phyloP scores from a whole-genome alignment of 2,329 filamentous ascomycete genomes.

The Plenodomus tracheiphilus region DNA sequence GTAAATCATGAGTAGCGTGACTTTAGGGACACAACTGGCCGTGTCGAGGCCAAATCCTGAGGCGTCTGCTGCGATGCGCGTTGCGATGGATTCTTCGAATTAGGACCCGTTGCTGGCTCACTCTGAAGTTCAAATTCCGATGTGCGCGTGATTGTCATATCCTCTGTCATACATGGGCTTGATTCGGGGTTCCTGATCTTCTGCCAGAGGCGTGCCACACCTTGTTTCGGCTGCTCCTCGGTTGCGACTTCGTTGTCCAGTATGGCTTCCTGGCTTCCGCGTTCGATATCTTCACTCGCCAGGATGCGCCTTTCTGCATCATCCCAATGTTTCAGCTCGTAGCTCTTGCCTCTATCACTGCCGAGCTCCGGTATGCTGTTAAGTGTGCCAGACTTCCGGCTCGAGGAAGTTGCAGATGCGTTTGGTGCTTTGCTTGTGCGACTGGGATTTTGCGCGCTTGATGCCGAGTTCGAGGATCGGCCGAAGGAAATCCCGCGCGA shows the following conservation, averaged over 20 bases:
- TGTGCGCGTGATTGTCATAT: conserved; percentile 26
- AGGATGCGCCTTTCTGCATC: conserved; percentile 7
- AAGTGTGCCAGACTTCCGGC: conserved; percentile 16
- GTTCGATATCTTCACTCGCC: not conserved
- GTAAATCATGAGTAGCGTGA: not conserved
- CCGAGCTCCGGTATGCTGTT: conserved; percentile 14
- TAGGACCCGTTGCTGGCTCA: conserved; percentile 8
- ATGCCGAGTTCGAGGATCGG: conserved; percentile 1
- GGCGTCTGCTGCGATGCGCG: not conserved
- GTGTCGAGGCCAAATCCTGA: not conserved
- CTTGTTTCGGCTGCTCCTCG: not conserved
- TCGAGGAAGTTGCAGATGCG: conserved; percentile 13
- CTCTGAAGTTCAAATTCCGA: conserved; percentile 21
- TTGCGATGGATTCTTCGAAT: not conserved
- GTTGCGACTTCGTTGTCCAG: conserved; percentile 3
- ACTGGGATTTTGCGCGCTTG: conserved; percentile 8
- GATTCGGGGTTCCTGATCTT: conserved; percentile 10
- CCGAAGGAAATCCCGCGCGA: conserved; percentile 19
- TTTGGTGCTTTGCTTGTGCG: conserved; percentile 1
- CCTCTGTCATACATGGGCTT: not conserved
- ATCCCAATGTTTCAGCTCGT: conserved; percentile 28
- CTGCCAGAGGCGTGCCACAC: conserved; percentile 12
- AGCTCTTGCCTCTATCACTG: conserved; percentile 18
- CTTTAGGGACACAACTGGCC: not conserved
- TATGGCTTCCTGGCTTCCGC: conserved; percentile 8